Evolutionary conservation across 768 basidiomycete genomes (phyloP), one percentile per base, ranked within the genome.

Genomic region (Omphalotus guepiniiformis): DNA sequence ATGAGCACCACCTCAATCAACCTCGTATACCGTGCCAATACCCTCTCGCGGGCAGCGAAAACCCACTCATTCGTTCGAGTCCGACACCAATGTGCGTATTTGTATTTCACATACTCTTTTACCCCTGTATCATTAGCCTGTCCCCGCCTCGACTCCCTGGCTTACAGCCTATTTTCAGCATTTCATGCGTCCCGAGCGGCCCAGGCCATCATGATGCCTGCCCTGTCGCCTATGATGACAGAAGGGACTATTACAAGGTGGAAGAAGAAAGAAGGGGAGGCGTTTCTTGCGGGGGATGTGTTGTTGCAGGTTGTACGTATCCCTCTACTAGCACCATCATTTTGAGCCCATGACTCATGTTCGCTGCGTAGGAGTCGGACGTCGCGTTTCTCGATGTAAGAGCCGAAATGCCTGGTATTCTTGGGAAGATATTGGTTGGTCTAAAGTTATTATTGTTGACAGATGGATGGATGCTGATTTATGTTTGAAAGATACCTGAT

Each of bases 221-320:
- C 88, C 44, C 85, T 93, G 85, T 89, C 84, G 6, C 88, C 87
- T n/a, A 85, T 88, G 19, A 88, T 93, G 83, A 89, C 85, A 1
- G 83, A 88, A 61, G 90, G 89, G 23, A 88, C 83, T 0, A 83
- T 93, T 48, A 71, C 83, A 9, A 73, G 72, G 4, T 93, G 91
- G 88, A 88, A 83, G 66, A 82, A 83, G 67, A 74, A 72, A 49
- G 87, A 87, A 60, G 88, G 88, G 1, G 86, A 88, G 43, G 59
- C 78, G 2, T 92, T 88, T 56, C 58, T 65, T 9, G 70, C 79
- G 18, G 89, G 88, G 6, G 88, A 92, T 41, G 78, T 88, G 21
- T 63, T 92, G 45, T 72, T 91, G 28, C 82, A 90, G 66, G 85
- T 91, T 53, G 88, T 89, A 51, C 25, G 66, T 69, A n/a, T 29